These are phyloP conservation scores for Lachancea sp. DNA, from an alignment of 805 yeast genomes.

Conservation along the genomic window DNA sequence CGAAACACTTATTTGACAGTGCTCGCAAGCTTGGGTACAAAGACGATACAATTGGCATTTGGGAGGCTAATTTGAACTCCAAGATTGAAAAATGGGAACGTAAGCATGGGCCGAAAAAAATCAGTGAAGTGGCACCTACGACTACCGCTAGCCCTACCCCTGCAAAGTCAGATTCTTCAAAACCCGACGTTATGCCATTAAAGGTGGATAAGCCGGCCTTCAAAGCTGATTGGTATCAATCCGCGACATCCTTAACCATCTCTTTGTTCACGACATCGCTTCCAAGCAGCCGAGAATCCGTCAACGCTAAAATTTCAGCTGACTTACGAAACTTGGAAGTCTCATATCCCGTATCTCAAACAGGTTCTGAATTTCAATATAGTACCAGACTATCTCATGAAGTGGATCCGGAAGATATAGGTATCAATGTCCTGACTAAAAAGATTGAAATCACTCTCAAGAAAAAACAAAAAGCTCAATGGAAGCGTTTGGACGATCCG, in stretches of 20 bases:
- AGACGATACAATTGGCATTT: constrained; percentile 44
- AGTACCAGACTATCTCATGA: constrained; percentile 45
- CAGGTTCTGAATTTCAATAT: constrained; percentile 52
- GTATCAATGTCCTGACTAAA: constrained; percentile 53
- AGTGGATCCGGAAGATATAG: constrained; percentile 43
- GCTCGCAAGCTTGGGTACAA: constrained; percentile 39
- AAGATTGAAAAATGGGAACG: constrained; percentile 6
- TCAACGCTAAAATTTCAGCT: constrained; percentile 38
- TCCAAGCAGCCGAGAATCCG: constrained; percentile 36
- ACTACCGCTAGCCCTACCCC: neutral
- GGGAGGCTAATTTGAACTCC: constrained; percentile 29
- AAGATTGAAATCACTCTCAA: constrained; percentile 64
- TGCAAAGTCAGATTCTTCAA: neutral
- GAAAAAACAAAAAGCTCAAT: constrained; percentile 41
- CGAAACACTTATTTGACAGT: constrained; percentile 37
- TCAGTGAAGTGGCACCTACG: neutral
- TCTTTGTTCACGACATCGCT: constrained; percentile 67
- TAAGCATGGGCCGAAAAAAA: neutral
- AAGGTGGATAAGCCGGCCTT: constrained; percentile 13
- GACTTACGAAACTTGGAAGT: constrained; percentile 32
- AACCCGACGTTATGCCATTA: neutral
- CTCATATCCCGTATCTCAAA: constrained; percentile 15
- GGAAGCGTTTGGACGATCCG: constrained; percentile 44
- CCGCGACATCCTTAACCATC: constrained; percentile 47
- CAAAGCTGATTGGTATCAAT: constrained; percentile 72